Evolutionary conservation across 306 rosid genomes (phyloP), one percentile per base, ranked within the genome.

Genomic region (Albizia julibrissin): DNA sequence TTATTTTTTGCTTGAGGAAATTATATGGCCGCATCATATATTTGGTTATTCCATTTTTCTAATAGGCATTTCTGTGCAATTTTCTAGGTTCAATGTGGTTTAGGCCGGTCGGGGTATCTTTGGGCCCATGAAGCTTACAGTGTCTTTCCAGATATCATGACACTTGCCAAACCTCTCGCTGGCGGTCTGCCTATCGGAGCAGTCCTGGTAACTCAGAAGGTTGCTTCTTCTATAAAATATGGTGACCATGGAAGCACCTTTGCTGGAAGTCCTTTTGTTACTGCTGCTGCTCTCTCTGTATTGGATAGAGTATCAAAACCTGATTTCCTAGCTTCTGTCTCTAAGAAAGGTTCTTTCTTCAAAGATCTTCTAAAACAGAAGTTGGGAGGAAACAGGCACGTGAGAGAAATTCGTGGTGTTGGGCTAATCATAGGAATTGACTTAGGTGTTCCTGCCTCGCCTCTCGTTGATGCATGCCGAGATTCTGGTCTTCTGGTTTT

Each of bases 151-250:
- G 99, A 93, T 84, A 87, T 95, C 68, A 93, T 95, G 99, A 93
- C 98, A 65, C 95, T 93, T 10, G 98, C 98, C 65, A 95, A 95
- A 89, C 98, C 98, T 76, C 93, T 95, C 42, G 99, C 99, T 1
- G 99, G 99, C 29, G 99, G 99, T 49, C 88, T 95, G 9, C 97
- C 99, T 67, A 91, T 95, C 29, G 99, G 99, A 88, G 94, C 97
- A 10, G 89, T 80, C 72, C 81, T 93, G 39, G 86, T 95, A 72
- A 93, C 99, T 0, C 94, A 95, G 82, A 85, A 87, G 88, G 87
- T 95, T 29, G 95, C 95, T 80, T 91, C 95, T 39, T 77, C 95
- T 14, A 87, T 91, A 69, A 88, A 87, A 27, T 89, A 88, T 22
- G 99, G 98, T 19, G 98, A 93, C 76, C 99, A 93, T 56, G 99